Conservation (phyloP, 2,329 filamentous ascomycete genomes). For the Sporothrix protearum region DNA sequence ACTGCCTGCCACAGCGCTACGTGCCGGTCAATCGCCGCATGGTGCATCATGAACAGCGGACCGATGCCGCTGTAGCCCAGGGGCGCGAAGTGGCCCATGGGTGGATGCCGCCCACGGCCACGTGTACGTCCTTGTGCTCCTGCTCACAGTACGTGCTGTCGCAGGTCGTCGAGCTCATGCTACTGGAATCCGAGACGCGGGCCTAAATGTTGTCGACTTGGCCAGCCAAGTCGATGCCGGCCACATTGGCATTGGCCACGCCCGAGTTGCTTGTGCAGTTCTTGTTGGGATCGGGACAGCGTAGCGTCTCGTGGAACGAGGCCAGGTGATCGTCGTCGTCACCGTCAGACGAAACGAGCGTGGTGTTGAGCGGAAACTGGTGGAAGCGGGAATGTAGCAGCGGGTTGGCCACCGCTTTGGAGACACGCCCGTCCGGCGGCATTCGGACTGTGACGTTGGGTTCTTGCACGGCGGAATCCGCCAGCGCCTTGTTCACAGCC, state of each 20-base stretch:
- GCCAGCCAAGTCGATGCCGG: slow-evolving; percentile 37
- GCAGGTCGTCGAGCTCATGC: slow-evolving; percentile 39
- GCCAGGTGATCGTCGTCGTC: slow-evolving; percentile 31
- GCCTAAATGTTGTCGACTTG: slow-evolving; percentile 42
- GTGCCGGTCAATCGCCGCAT: slow-evolving; percentile 55
- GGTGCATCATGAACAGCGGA: slow-evolving; percentile 46
- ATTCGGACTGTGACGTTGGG: slow-evolving; percentile 22
- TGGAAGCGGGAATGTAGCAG: slow-evolving; percentile 48
- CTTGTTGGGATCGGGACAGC: slow-evolving; percentile 36
- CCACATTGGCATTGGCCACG: slow-evolving; percentile 39
- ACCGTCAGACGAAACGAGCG: slow-evolving; percentile 29
- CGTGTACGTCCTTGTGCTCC: slow-evolving; percentile 40
- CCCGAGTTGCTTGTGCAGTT: slow-evolving; percentile 37
- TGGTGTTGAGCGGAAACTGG: slow-evolving; percentile 37
- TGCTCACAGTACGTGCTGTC: slow-evolving; percentile 40
- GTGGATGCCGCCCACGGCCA: slow-evolving; percentile 35
- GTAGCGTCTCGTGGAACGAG: slow-evolving; percentile 36
- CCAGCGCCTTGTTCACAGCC: slow-evolving; percentile 41
- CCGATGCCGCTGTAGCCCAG: slow-evolving; percentile 41
- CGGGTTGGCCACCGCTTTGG: slow-evolving; percentile 43
- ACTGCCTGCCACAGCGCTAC: slow-evolving; percentile 45
- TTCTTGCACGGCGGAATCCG: slow-evolving; percentile 31
- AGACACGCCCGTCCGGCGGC: slow-evolving; percentile 10
- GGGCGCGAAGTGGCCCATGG: slow-evolving; percentile 33
- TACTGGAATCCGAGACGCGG: slow-evolving; percentile 35